Evolutionary conservation across 139 green algal genomes (phyloP), one percentile per base, ranked within the genome.

Genomic region (Haematococcus sp.): DNA sequence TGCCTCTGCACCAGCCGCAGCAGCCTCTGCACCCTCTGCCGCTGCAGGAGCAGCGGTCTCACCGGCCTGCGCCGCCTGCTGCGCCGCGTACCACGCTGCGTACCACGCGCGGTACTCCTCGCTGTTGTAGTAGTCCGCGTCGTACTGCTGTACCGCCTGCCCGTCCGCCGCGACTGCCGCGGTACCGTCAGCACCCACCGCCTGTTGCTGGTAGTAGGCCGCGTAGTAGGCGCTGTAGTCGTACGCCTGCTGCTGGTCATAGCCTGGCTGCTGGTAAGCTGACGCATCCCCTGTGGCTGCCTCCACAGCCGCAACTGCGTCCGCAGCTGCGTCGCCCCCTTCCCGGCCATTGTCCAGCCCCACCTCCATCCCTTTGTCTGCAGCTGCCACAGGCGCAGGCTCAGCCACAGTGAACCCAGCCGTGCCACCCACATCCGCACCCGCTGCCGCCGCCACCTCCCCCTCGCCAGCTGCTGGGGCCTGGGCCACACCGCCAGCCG

Each of bases 41-140:
- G 11, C 40, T 19, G 40, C 40, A 7, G 11, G 7, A 7, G 40
- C 40, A 11, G 7, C 40, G 40, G 7, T 11, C 40, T 49, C 40
- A 11, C 7, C 40, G 40, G 40, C 40, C 40, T 34, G 25, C 9
- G 23, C 58, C 15, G 58, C 58, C 58, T 65, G 58, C 58, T 65
- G 58, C 58, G 58, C 58, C 17, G 58, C 58, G 25, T 65, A 65
- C 58, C 58, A 65, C 58, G 28, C 9, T 9, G 58, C 58, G 58
- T 65, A 65, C n/a, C 30, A 65, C 58, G 33, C 23, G n/a, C 58
- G 23, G 58, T 65, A 65, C 58, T 65, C 58, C 58, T 65, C 58
- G 28, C n/a, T 40, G 58, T 65, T 65, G 58, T 65, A 65, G 58
- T 65, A 65, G 58, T 65, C 58, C 11, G 25, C 58, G 25, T 65